A percentile compares a stretch with the other conserved stretches of the same genome.
phyloP scores from a whole-genome alignment of 1,139 yeast species.

The Blastobotrys arbuscula region DNA sequence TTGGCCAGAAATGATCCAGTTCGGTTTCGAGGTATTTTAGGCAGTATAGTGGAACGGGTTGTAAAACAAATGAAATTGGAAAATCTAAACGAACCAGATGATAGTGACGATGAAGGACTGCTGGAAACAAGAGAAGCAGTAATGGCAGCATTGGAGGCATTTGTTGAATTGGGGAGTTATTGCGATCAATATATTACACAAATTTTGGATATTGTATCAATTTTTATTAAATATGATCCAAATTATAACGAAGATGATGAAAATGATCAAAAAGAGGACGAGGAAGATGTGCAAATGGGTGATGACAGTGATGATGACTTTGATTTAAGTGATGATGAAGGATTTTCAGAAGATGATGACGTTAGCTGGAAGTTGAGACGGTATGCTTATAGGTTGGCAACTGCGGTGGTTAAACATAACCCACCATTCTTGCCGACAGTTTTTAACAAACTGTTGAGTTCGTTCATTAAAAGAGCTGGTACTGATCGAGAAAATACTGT shows the following conservation, averaged over 20 bases:
- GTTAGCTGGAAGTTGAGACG: conserved; percentile 68
- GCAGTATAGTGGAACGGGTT: conserved; percentile 23
- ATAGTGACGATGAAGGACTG: conserved; percentile 19
- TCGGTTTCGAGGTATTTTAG: conserved; percentile 24
- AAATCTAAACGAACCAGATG: conserved; percentile 13
- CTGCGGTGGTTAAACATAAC: conserved; percentile 38
- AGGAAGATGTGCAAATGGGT: conserved; percentile 29
- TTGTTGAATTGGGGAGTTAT: conserved; percentile 25
- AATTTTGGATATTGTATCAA: conserved; percentile 35
- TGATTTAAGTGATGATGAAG: conserved; percentile 36
- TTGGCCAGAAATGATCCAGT: conserved; percentile 28
- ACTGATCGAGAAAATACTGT: conserved; percentile 39
- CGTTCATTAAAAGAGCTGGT: conserved; percentile 30
- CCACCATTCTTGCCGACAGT: conserved; percentile 28
- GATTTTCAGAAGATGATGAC: conserved; percentile 49
- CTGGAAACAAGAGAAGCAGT: conserved; percentile 34
- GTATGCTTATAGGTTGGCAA: conserved; percentile 45
- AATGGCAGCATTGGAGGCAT: conserved; percentile 29
- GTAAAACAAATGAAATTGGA: conserved; percentile 22
- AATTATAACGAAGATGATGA: conserved; percentile 37
- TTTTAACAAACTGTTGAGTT: conserved; percentile 25
- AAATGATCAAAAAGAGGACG: conserved; percentile 32
- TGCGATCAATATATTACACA: conserved; percentile 31
- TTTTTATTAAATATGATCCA: conserved; percentile 55
- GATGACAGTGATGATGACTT: conserved; percentile 29